A percentile compares a stretch with the other conserved stretches of the same genome.
Evolutionary conservation across 1,284 basidiomycete species (phyloP).

Genomic region (Dichomitus squalens): DNA sequence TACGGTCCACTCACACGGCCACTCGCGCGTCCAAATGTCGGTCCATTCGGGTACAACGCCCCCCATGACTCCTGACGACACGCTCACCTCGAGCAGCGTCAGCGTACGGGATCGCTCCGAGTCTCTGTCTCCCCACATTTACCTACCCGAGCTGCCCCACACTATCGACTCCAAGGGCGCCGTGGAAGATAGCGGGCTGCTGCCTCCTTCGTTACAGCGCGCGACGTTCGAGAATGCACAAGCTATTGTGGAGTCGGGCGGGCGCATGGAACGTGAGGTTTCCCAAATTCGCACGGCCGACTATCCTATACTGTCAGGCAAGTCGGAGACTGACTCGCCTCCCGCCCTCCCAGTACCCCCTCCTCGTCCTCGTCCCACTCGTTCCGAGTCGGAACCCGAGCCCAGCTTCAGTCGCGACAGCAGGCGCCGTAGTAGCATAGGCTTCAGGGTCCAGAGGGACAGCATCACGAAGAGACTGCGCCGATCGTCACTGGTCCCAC

Average conservation of each 20-base stretch:
- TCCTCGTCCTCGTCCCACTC: conserved; percentile 8
- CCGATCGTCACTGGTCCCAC: conserved; percentile 12
- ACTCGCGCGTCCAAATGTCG: conserved; percentile 20
- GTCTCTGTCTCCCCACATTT: conserved; percentile 25
- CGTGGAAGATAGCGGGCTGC: conserved; percentile 7
- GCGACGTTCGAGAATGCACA: neutral
- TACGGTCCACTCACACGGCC: conserved; percentile 16
- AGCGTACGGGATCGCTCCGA: conserved; percentile 24
- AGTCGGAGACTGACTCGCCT: conserved; percentile 16
- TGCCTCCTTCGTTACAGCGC: neutral
- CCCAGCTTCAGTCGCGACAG: conserved; percentile 8
- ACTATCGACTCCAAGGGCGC: conserved; percentile 16
- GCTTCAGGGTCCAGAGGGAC: conserved; percentile 13
- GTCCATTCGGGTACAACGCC: conserved; percentile 25
- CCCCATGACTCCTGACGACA: conserved; percentile 37
- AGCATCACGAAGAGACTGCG: conserved; percentile 18
- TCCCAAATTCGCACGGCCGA: conserved; percentile 28
- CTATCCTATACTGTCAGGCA: conserved; percentile 28
- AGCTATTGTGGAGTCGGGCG: conserved; percentile 10
- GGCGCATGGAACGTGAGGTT: conserved; percentile 22
- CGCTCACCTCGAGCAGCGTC: conserved; percentile 29
- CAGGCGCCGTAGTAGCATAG: conserved; percentile 15
- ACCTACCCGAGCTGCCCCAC: conserved; percentile 23
- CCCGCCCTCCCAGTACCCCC: conserved; percentile 16
- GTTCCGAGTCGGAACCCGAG: conserved; percentile 17